phyloP scores from a whole-genome alignment of 2,329 filamentous ascomycete genomes.

The Claviceps purpurea region DNA sequence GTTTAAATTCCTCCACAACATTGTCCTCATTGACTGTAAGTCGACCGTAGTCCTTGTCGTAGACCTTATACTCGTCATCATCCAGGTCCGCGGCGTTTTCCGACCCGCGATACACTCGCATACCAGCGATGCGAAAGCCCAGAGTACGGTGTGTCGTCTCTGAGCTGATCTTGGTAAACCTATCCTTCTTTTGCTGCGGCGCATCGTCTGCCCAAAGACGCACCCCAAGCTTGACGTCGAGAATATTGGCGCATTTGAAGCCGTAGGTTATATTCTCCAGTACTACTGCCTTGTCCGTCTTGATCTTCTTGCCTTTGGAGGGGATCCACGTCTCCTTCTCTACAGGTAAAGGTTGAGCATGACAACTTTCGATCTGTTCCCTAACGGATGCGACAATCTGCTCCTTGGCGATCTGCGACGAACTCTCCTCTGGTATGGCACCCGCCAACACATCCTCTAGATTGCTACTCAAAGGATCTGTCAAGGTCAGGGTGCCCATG shows the following conservation, averaged over 20 bases:
- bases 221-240: constrained; percentile 84
- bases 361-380: constrained; percentile 17
- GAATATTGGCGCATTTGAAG: constrained; percentile 73
- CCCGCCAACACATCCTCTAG: constrained; percentile 36
- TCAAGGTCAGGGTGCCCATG: constrained; percentile 67
- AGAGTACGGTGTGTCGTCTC: constrained; percentile 47
- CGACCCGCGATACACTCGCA: constrained; percentile 48
- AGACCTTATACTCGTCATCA: constrained; percentile 42
- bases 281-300: constrained; percentile 68
- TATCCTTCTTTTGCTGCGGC: constrained; percentile 41
- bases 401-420: constrained; percentile 19
- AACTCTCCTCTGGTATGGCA: constrained; percentile 25
- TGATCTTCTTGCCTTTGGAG: constrained; percentile 45
- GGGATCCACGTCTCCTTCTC: constrained; percentile 30
- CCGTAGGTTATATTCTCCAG: constrained; percentile 73
- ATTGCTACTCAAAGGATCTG: constrained; percentile 33
- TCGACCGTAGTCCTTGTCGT: constrained; percentile 51
- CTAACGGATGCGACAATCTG: constrained; percentile 20
- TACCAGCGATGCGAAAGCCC: constrained; percentile 52
- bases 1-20: constrained; percentile 38
- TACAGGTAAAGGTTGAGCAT: constrained; percentile 4
- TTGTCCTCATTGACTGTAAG: constrained; percentile 38
- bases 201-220: constrained; percentile 74
- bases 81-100: constrained; percentile 37
- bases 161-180: constrained; percentile 45